These are phyloP conservation scores for Silene vulgaris DNA, from an alignment of 179 eudicot genomes.

Conservation along the genomic window DNA sequence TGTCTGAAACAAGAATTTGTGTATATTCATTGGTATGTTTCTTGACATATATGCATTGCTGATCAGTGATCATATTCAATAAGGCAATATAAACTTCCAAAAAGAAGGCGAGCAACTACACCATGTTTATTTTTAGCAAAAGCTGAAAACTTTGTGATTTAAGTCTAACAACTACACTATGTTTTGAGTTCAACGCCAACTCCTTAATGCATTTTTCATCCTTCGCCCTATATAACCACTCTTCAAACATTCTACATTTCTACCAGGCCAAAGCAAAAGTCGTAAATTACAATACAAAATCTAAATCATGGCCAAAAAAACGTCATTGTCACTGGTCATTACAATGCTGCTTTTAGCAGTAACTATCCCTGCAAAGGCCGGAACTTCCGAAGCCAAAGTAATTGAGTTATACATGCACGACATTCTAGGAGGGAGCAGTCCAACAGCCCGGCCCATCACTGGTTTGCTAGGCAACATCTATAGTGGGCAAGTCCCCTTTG, in stretches of 20 bases:
- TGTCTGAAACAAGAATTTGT: too few relatives aligned
- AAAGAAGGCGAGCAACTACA: too few relatives aligned
- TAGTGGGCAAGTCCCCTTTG: slow-evolving; percentile 92
- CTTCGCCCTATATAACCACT: too few relatives aligned
- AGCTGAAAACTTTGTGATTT: too few relatives aligned
- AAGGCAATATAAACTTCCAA: too few relatives aligned
- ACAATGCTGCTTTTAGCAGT: slow-evolving; percentile 21
- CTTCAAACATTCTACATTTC: slow-evolving; percentile 12
- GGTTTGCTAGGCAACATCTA: slow-evolving; percentile 88
- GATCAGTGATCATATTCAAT: too few relatives aligned
- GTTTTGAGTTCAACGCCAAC: too few relatives aligned
- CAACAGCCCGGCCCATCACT: slow-evolving; percentile 87
- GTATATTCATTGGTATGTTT: too few relatives aligned
- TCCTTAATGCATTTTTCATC: too few relatives aligned
- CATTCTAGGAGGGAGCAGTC: slow-evolving; percentile 80
- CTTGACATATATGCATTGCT: too few relatives aligned
- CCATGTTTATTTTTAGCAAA: too few relatives aligned
- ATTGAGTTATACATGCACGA: slow-evolving; percentile 88
- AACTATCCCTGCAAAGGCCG: slow-evolving; percentile 21
- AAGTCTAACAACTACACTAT: too few relatives aligned
- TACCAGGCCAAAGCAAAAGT: background rate
- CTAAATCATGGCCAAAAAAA: slow-evolving; percentile 19
- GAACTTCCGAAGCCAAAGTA: slow-evolving; percentile 27
- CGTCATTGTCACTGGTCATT: slow-evolving; percentile 11
- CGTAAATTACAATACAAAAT: background rate